Percentiles rank a stretch among this genome's conserved stretches.
phyloP scores from a whole-genome alignment of 2,329 filamentous ascomycete genomes.

The Aspergillus fischeri region DNA sequence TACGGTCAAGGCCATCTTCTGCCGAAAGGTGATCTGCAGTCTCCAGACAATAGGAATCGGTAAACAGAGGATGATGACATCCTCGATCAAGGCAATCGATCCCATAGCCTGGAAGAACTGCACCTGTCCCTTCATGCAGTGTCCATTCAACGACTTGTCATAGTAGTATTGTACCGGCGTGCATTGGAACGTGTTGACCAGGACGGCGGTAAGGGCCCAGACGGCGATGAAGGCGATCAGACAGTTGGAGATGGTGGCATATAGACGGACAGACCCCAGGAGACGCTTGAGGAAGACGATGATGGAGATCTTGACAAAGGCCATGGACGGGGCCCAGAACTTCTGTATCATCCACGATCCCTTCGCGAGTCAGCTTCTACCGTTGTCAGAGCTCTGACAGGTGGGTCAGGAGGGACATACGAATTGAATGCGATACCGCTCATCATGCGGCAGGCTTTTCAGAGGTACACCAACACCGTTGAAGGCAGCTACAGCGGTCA shows the following conservation, averaged over 20 bases:
- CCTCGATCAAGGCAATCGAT: conserved; percentile 8
- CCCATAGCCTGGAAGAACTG: conserved; percentile 11
- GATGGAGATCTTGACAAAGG: conserved; percentile 12
- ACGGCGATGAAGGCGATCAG: conserved; percentile 9
- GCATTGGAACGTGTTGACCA: conserved; percentile 13
- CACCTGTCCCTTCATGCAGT: conserved; percentile 8
- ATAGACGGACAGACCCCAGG: conserved; percentile 5
- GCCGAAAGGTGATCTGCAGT: conserved; percentile 6
- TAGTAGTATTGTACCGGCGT: conserved; percentile 11
- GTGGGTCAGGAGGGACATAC: neutral
- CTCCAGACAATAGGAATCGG: conserved; percentile 8
- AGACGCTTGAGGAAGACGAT: conserved; percentile 9
- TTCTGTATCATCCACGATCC: conserved; percentile 13
- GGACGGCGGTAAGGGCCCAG: conserved; percentile 7
- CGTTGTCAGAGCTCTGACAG: neutral
- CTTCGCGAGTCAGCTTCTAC: neutral
- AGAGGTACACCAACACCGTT: conserved; percentile 9
- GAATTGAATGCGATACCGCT: conserved; percentile 8
- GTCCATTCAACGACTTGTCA: conserved; percentile 5
- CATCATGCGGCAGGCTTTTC: conserved; percentile 1
- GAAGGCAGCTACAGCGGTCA: conserved; percentile 4
- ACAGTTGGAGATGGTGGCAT: conserved; percentile 1
- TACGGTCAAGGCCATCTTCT: conserved; percentile 9
- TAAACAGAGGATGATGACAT: conserved; percentile 8
- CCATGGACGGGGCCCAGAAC: conserved; percentile 11